A percentile compares a stretch with the other conserved stretches of the same genome.
These are phyloP conservation scores for Sporopachydermia cereana DNA, from an alignment of 1,139 yeast species.

Conservation along the genomic window DNA sequence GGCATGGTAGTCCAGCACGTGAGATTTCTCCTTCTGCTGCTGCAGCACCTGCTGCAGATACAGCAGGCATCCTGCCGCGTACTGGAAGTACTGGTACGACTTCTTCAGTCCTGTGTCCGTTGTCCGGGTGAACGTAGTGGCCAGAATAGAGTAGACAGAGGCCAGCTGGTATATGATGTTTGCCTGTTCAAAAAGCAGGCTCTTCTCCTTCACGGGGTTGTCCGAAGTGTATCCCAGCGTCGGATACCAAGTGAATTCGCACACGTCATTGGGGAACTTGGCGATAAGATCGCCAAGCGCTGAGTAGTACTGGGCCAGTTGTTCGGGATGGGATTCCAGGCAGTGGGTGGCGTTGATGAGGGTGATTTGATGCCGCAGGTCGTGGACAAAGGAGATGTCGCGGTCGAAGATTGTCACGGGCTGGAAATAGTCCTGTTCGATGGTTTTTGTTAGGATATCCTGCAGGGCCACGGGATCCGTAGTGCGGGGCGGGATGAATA, in stretches of 20 bases:
- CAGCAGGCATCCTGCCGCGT: constrained; percentile 59
- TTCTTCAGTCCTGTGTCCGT: constrained; percentile 47
- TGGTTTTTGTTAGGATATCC: constrained; percentile 35
- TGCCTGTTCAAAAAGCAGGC: constrained; percentile 45
- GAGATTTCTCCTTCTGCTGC: constrained; percentile 12
- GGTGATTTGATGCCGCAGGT: constrained; percentile 25
- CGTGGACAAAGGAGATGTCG: constrained; percentile 37
- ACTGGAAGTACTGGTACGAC: constrained; percentile 54
- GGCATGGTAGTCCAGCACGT: constrained; percentile 24
- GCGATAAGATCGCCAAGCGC: constrained; percentile 24
- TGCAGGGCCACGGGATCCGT: constrained; percentile 38
- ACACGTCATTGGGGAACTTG: constrained; percentile 34
- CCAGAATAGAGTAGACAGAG: constrained; percentile 47
- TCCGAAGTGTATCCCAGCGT: constrained; percentile 43
- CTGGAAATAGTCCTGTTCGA: constrained; percentile 54
- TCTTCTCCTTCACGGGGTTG: constrained; percentile 29
- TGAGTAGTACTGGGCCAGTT: constrained; percentile 21
- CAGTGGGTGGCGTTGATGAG: constrained; percentile 14
- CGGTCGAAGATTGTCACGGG: constrained; percentile 42
- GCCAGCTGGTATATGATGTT: constrained; percentile 64
- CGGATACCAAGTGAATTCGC: constrained; percentile 60
- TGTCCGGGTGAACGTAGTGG: constrained; percentile 29
- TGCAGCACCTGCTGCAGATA: constrained; percentile 23
- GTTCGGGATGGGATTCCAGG: constrained; percentile 9
- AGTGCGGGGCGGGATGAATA: constrained; percentile 42